Conservation (phyloP, 2,329 filamentous ascomycete species). For the Peltaster fructicola region DNA sequence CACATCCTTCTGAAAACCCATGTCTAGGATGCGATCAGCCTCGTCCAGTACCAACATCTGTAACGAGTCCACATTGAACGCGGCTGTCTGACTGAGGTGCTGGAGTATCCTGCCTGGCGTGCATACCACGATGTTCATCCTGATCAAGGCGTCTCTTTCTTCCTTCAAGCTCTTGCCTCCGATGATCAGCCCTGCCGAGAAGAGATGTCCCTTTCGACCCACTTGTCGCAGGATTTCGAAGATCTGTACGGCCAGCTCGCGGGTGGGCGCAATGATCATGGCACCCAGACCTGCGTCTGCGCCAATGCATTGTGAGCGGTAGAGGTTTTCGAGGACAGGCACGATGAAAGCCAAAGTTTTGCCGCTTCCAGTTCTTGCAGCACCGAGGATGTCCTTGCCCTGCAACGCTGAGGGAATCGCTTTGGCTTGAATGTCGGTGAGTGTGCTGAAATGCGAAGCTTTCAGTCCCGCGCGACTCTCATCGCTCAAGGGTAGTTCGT, state of each 20-base stretch:
- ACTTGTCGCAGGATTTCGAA: conserved; percentile 88
- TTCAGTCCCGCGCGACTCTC: conserved; percentile 65
- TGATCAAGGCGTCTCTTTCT: conserved; percentile 62
- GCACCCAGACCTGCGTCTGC: conserved; percentile 74
- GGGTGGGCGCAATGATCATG: conserved; percentile 81
- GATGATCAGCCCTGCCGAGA: conserved; percentile 85
- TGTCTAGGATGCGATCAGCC: conserved; percentile 90
- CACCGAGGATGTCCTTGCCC: conserved; percentile 74
- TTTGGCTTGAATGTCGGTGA: conserved; percentile 82
- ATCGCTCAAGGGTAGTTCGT: conserved; percentile 69
- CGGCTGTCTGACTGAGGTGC: conserved; percentile 83
- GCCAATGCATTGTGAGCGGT: conserved; percentile 76
- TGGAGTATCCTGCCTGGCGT: conserved; percentile 91
- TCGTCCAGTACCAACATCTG: conserved; percentile 91
- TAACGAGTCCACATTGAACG: conserved; percentile 75
- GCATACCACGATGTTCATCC: conserved; percentile 95
- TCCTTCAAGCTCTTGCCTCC: conserved; percentile 83
- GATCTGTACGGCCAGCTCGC: conserved; percentile 90
- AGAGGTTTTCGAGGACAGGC: conserved; percentile 82
- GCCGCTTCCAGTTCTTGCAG: conserved; percentile 86
- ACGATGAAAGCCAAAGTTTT: conserved; percentile 90
- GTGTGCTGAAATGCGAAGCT: conserved; percentile 68
- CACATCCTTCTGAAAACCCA: conserved; percentile 82
- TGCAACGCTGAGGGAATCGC: conserved; percentile 80
- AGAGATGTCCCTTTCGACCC: conserved; percentile 63